These are phyloP conservation scores for Phytophthora fragariae DNA, from an alignment of 352 stramenopile genomes.

Conservation along the genomic window DNA sequence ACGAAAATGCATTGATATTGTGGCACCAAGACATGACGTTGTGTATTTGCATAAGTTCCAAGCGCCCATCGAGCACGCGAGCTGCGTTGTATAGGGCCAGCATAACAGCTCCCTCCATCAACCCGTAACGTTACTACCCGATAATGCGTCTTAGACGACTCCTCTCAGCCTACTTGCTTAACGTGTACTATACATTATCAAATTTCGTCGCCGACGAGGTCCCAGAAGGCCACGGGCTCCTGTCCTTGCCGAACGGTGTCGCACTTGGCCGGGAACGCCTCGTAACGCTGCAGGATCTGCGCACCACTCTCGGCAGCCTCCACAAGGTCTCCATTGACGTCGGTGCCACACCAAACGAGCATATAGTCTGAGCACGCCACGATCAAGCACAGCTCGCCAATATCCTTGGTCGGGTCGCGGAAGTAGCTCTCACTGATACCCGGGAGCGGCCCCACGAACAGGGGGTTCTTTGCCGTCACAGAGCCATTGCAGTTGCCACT, in stretches of 20 bases:
- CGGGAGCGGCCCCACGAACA: constrained; percentile 67
- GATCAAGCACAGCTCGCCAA: constrained; percentile 70
- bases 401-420: constrained; percentile 61
- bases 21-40: constrained; percentile 10
- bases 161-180: background rate
- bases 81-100: background rate
- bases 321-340: constrained; percentile 57
- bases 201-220: constrained; percentile 54
- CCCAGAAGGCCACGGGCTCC: constrained; percentile 78
- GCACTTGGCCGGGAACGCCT: constrained; percentile 77
- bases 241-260: constrained; percentile 77
- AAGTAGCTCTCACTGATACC: constrained; percentile 64
- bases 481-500: constrained; percentile 35
- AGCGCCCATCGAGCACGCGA: background rate
- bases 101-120: background rate
- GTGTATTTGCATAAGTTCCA: constrained; percentile 31
- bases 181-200: constrained; percentile 38
- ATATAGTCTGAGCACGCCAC: constrained; percentile 78
- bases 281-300: constrained; percentile 76
- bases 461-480: constrained; percentile 47
- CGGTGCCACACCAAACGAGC: constrained; percentile 83
- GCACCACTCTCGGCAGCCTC: constrained; percentile 69
- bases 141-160: constrained; percentile 17
- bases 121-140: background rate
- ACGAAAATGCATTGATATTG: background rate